phyloP scores from a whole-genome alignment of 306 rosid species.

The Vigna reflexopilosa region DNA sequence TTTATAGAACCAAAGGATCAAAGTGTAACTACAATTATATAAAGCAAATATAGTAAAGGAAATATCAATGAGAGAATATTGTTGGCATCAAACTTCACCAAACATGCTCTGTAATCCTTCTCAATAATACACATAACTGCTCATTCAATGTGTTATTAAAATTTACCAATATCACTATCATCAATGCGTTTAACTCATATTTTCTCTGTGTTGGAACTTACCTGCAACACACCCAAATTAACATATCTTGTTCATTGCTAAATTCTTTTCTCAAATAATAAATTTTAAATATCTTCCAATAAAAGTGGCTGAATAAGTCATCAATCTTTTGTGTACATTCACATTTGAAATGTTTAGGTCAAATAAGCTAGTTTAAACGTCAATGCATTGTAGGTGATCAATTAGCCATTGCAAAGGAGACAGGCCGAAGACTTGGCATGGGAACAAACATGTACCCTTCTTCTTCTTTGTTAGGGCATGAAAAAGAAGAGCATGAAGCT shows the following conservation, averaged over 20 bases:
- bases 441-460: constrained; percentile 97
- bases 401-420: constrained; percentile 89
- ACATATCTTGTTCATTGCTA: not conserved
- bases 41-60: too few relatives aligned
- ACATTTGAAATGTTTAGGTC: constrained; percentile 23
- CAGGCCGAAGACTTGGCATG: constrained; percentile 92
- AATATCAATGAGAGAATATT: too few relatives aligned
- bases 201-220: constrained; percentile 31
- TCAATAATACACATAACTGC: too few relatives aligned
- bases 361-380: constrained; percentile 35
- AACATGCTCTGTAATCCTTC: too few relatives aligned
- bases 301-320: constrained; percentile 14
- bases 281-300: constrained; percentile 26
- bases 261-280: constrained; percentile 15
- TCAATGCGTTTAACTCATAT: not conserved
- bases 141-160: too few relatives aligned
- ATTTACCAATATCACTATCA: too few relatives aligned
- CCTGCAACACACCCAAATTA: not conserved
- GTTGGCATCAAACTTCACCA: too few relatives aligned
- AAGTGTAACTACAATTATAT: too few relatives aligned
- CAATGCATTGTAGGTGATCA: constrained; percentile 67
- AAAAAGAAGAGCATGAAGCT: constrained; percentile 72
- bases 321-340: constrained; percentile 14
- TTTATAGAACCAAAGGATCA: too few relatives aligned
- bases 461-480: constrained; percentile 73